Conservation (phyloP, 208 protist species). For the Crithidia fasciculata region DNA sequence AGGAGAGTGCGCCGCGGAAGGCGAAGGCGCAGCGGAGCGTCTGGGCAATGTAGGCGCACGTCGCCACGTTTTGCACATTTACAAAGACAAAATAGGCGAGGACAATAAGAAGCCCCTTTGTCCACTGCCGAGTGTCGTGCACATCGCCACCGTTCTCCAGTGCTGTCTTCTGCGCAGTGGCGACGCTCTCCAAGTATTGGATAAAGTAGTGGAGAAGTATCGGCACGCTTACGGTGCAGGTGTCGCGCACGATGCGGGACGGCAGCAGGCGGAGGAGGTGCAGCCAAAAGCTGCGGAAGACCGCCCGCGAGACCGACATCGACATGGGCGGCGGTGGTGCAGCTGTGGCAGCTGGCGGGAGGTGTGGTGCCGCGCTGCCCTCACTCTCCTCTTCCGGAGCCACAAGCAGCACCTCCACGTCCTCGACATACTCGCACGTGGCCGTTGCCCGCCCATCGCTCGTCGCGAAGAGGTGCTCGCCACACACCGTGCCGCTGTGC, state of each 20-base stretch:
- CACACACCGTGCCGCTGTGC: constrained; percentile 48
- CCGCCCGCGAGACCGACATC: not conserved
- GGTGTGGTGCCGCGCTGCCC: too few relatives aligned
- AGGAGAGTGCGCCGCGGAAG: constrained; percentile 55
- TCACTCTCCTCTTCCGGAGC: too few relatives aligned
- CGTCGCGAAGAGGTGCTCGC: constrained; percentile 62
- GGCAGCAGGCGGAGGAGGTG: constrained; percentile 39
- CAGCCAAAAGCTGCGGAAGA: constrained; percentile 32
- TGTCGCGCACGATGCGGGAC: constrained; percentile 55
- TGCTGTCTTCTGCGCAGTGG: not conserved
- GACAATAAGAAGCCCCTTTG: constrained; percentile 40
- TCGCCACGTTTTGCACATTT: constrained; percentile 46
- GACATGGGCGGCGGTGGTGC: not conserved
- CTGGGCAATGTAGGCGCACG: constrained; percentile 52
- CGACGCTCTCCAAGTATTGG: constrained; percentile 22
- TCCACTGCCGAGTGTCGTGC: not conserved
- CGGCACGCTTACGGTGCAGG: constrained; percentile 49
- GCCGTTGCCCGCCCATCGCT: constrained; percentile 34
- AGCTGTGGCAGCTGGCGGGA: not conserved
- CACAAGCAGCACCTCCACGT: constrained; percentile 9
- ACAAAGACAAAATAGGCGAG: constrained; percentile 38
- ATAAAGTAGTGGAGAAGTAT: constrained; percentile 58
- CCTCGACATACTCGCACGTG: constrained; percentile 48
- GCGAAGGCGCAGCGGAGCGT: constrained; percentile 40
- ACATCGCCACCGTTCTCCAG: not conserved